A percentile compares a stretch with the other conserved stretches of the same genome.
Evolutionary conservation across 768 basidiomycete genomes (phyloP).

Genomic region (Coprinopsis strossmayeri): DNA sequence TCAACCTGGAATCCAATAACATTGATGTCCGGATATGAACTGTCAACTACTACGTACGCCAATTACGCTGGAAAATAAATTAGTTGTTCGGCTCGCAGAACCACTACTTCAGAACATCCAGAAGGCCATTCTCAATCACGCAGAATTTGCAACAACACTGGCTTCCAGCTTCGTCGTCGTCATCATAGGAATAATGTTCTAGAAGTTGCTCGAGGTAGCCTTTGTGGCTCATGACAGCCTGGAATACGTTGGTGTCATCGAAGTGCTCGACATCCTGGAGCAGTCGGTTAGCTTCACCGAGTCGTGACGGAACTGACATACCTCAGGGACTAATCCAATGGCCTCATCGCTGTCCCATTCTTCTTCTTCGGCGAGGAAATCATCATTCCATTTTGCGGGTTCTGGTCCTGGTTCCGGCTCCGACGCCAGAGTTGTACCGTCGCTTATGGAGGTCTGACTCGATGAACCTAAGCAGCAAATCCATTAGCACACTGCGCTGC

Average conservation of each 20-base stretch:
- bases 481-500: too few relatives aligned
- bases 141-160: conserved; percentile 6
- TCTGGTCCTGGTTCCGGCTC: not conserved
- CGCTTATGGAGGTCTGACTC: not conserved
- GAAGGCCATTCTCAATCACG: not conserved
- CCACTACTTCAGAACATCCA: too few relatives aligned
- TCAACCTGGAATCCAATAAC: too few relatives aligned
- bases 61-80: too few relatives aligned
- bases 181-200: not conserved
- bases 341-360: not conserved
- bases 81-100: too few relatives aligned
- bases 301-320: not conserved
- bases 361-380: not conserved
- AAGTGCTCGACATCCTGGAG: not conserved
- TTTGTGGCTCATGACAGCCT: not conserved
- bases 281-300: not conserved
- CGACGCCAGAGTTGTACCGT: not conserved
- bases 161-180: not conserved
- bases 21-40: too few relatives aligned
- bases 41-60: too few relatives aligned
- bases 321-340: not conserved
- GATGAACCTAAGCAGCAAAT: not conserved
- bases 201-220: conserved; percentile 8
- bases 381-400: not conserved
- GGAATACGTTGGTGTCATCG: not conserved